Evolutionary conservation across 805 yeast species (phyloP), one percentile per base, ranked within the genome.

Genomic region (Saturnispora quitensis): DNA sequence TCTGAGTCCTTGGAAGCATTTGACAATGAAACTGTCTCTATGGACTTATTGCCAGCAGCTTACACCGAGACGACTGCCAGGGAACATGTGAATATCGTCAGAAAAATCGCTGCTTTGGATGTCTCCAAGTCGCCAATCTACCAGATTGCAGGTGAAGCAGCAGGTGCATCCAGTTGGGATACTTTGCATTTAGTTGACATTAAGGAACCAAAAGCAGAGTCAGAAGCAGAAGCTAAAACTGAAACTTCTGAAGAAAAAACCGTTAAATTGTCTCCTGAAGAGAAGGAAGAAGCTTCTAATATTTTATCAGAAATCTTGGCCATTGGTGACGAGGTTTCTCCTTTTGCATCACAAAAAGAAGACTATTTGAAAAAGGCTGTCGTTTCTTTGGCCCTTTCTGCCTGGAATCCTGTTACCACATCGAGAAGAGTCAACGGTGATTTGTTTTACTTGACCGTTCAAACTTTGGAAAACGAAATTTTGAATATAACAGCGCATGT

Each of bases 321-420:
- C 35, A 25, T 38, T 10, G 38, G 17, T 27, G 44, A 36, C 13
- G 13, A 31, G 52, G 48, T 44, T 8, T 40, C 58, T 3, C 50
- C 53, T 2, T 61, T 65, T 50, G 69, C 75, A 2, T 58, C 62
- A 4, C 67, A 68, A 17, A 63, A 66, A 25, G 60, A 66, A 13
- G 56, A 69, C 15, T 61, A 61, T 43, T 58, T 73, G 48, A 60
- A 65, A 36, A 70, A 75, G 20, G 85, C 91, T 8, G 68, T 93
- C 55, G 77, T 74, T 57, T 70, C 77, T 0, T 68, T 80, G 46
- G 63, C 71, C 50, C 65, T 89, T 47, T 86, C 96, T 13, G 78
- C 80, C 50, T 91, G 96, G 93, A 83, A 86, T 57, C 96, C 97
- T 4, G 89, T 89, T 13, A 84, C 91, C 31, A 72, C 83, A 17